Evolutionary conservation across 352 stramenopile species (phyloP), one percentile per base, ranked within the genome.

Genomic region (Phytophthora palmivora): DNA sequence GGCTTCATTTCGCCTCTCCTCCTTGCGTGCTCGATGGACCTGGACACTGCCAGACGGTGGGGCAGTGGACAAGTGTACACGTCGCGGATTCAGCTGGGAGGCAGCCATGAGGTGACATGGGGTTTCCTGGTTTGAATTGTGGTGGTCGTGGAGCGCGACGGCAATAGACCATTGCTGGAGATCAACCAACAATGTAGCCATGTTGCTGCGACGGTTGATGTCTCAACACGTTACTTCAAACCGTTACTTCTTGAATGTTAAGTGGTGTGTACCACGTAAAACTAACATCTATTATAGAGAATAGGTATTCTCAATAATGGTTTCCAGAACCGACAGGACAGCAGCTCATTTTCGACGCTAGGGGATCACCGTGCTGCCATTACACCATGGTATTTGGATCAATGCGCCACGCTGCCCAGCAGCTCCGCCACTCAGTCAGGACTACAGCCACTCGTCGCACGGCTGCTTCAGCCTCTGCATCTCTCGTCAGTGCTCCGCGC

Each of bases 381-480:
- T 33, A 44, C 5, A 34, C 16, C 6, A 79, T 79, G 67, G 57
- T 79, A 21, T 74, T 70, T 28, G 38, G 45, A 43, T 54, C 58
- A 18, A 50, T 75, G 50, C 59, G 69, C 28, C 67, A 67, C 47
- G 67, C 67, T 30, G 54, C 42, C 10, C 67, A 70, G 21, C 71
- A 71, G 32, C 50, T 79, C 37, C 51, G 58, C 21, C 44, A 54
- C 28, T 71, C 55, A n/a, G 24, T 50, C 19, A 70, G 36, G 16
- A 43, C 6, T n/a, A 21, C 37, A 5, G 2, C 43, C 11, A 58
- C 43, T 16, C 54, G 49, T 21, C 57, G 51, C n/a, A 21, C 33
- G 6, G 18, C 54, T 43, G 18, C 33, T 6, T 63, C 67, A 33
- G 18, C 45, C 49, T 56, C 54, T 5, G 8, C 43, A 4, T 52